phyloP scores from a whole-genome alignment of 2,329 filamentous ascomycete genomes.

The Sporothrix humicola region DNA sequence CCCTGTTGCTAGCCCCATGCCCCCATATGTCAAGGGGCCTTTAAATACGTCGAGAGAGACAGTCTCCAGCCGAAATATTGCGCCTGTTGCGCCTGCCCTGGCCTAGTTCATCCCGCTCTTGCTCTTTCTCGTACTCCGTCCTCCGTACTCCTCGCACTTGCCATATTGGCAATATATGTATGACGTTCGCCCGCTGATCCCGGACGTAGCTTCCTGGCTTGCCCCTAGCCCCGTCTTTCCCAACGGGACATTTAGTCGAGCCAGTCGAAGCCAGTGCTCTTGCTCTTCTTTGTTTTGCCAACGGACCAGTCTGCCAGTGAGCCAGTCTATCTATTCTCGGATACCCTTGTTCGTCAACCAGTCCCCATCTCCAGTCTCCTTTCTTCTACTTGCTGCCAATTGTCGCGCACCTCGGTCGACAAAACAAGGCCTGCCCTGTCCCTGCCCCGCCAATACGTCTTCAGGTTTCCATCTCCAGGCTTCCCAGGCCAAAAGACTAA shows the following conservation, averaged over 20 bases:
- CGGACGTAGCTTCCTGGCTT: conserved; percentile 1
- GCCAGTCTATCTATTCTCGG: not conserved
- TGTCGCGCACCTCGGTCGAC: conserved; percentile 6
- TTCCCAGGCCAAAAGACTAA: not conserved
- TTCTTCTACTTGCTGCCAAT: conserved; percentile 26
- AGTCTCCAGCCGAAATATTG: not conserved
- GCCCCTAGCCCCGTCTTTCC: conserved; percentile 18
- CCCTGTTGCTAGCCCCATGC: not conserved
- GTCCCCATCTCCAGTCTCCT: not conserved
- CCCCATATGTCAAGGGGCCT: too few relatives aligned
- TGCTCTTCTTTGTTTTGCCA: not conserved
- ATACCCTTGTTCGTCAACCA: not conserved
- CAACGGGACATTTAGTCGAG: not conserved
- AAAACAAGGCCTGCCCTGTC: conserved; percentile 27
- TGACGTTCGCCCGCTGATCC: conserved; percentile 29
- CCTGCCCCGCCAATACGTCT: conserved; percentile 14
- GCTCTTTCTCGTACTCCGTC: conserved; percentile 3
- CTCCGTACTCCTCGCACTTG: not conserved
- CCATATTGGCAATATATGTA: conserved; percentile 10
- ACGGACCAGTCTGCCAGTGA: not conserved
- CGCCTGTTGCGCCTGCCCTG: not conserved
- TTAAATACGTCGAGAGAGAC: not conserved
- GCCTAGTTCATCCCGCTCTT: not conserved
- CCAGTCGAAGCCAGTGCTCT: not conserved
- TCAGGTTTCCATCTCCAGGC: not conserved